Percentiles rank a stretch among this genome's conserved stretches.
Conservation (phyloP, 129 eudicot genomes). For the Heracleum sosnowskyi region DNA sequence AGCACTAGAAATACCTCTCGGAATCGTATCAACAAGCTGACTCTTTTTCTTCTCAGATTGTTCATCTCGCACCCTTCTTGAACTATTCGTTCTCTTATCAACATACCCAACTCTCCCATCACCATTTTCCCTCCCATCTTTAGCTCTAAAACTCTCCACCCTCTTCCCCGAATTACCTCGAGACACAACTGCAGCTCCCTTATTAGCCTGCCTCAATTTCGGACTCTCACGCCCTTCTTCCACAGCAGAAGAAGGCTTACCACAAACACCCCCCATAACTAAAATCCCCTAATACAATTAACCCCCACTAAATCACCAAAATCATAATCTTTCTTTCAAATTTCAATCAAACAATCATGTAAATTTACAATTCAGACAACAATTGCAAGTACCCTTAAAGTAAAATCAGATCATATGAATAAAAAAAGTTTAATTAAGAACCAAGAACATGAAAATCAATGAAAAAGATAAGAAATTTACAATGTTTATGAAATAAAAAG, state of each 20-base stretch:
- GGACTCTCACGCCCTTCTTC: conserved; percentile 35
- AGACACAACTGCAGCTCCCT: conserved; percentile 25
- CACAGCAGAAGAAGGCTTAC: conserved; percentile 41
- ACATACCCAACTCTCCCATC: conserved; percentile 42
- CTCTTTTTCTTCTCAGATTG: conserved; percentile 30
- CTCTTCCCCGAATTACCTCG: conserved; percentile 30
- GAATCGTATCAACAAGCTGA: conserved; percentile 25
- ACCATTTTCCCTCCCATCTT: conserved; percentile 24
- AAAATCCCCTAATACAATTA: conserved; percentile 2
- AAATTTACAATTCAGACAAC: not conserved
- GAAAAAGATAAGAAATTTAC: not conserved
- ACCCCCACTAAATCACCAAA: not conserved
- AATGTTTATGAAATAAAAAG: not conserved
- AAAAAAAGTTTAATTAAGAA: no score
- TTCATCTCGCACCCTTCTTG: conserved; percentile 52
- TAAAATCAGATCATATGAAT: no score
- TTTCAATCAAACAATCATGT: not conserved
- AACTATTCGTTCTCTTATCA: conserved; percentile 41
- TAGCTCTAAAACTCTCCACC: conserved; percentile 48
- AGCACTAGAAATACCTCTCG: conserved; percentile 39
- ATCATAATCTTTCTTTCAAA: not conserved
- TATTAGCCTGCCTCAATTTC: conserved; percentile 33
- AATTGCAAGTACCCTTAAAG: not conserved
- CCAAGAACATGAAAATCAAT: not conserved
- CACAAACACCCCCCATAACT: conserved; percentile 61